Percentiles rank a stretch among this genome's conserved stretches.
Conservation (phyloP, 2,329 filamentous ascomycete genomes). For the Sclerotinia trifoliorum region DNA sequence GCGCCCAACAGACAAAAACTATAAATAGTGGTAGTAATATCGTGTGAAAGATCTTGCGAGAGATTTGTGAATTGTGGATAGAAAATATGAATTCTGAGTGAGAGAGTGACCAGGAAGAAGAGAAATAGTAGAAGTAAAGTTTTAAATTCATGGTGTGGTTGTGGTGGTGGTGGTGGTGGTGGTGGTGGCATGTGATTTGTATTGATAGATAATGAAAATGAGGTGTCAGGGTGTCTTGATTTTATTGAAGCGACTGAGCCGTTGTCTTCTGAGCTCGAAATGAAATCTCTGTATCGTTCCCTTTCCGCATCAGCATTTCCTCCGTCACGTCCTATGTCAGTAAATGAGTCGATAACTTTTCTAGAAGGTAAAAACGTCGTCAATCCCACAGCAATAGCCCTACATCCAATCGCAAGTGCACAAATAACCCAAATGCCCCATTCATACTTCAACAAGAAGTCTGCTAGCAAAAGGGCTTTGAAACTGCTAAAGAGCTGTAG, state of each 20-base stretch:
- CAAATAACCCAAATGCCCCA: not conserved
- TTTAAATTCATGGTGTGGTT: too few relatives aligned
- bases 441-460: not conserved
- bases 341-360: not conserved
- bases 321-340: not conserved
- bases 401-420: not conserved
- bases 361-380: not conserved
- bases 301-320: not conserved
- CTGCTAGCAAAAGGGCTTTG: not conserved
- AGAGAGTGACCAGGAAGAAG: not conserved
- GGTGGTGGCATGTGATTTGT: not conserved
- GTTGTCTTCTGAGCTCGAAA: not conserved
- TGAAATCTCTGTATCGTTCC: not conserved
- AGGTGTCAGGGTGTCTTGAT: not conserved
- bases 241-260: not conserved
- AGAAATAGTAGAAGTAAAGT: not conserved
- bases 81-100: not conserved
- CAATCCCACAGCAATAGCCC: not conserved
- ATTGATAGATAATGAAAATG: not conserved
- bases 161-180: too few relatives aligned
- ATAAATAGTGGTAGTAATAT: not conserved
- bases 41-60: not conserved
- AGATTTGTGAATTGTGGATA: constrained; percentile 3
- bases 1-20: not conserved
- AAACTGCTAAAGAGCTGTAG: not conserved